Percentiles rank a stretch among this genome's conserved stretches.
Evolutionary conservation across 148 eudicot genomes (phyloP).

Genomic region (Spergularia marina): DNA sequence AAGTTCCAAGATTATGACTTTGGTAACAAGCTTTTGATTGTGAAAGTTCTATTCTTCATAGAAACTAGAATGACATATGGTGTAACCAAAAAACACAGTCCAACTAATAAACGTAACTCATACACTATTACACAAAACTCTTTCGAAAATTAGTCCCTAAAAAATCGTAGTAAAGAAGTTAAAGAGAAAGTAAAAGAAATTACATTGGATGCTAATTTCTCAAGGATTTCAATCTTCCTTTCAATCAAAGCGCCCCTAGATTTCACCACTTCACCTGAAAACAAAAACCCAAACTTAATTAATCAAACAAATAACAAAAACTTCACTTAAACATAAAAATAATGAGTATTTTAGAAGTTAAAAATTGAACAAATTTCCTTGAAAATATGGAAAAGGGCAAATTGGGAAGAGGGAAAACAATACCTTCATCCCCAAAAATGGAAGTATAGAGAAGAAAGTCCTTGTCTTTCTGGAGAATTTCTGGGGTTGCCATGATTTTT

Average conservation of each 20-base stretch:
- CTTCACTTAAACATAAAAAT: neutral
- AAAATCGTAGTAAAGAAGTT: neutral
- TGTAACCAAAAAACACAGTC: too few relatives aligned
- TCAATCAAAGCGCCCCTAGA: constrained; percentile 67
- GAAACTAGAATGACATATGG: too few relatives aligned
- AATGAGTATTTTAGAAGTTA: neutral
- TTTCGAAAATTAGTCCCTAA: neutral
- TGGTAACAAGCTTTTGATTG: neutral
- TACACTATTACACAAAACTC: neutral
- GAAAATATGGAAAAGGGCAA: too few relatives aligned
- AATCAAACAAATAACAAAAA: constrained; percentile 1
- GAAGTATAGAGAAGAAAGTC: constrained; percentile 51
- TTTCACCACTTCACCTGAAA: constrained; percentile 48
- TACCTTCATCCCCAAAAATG: constrained; percentile 60
- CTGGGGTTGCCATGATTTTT: constrained; percentile 55
- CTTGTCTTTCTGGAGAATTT: constrained; percentile 45
- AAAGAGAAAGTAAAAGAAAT: constrained; percentile 7
- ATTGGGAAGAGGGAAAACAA: neutral
- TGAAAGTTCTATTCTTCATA: neutral
- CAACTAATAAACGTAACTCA: neutral
- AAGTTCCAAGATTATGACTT: neutral
- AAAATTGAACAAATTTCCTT: neutral
- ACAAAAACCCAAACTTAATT: neutral
- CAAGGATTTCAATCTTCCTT: constrained; percentile 84
- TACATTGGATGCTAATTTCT: constrained; percentile 70